These are phyloP conservation scores for Iris pallida DNA, from an alignment of 116 monocot species.

Conservation along the genomic window DNA sequence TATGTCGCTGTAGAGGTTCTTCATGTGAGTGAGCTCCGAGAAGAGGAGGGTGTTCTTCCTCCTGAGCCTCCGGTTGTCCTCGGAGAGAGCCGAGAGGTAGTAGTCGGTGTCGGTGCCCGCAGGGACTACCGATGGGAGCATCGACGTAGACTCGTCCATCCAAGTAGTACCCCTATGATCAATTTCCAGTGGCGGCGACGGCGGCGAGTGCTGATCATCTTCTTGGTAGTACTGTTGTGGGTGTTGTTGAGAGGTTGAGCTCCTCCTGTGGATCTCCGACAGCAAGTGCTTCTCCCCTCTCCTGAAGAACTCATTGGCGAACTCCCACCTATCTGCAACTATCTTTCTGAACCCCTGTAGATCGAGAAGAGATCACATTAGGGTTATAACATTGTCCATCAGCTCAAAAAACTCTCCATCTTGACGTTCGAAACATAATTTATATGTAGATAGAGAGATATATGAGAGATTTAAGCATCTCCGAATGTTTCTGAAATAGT, in stretches of 20 bases:
- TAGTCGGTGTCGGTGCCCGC: constrained; percentile 15
- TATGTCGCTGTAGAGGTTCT: constrained; percentile 89
- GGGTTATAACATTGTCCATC: too few relatives aligned
- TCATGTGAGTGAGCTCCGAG: constrained; percentile 84
- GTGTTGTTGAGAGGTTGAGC: constrained; percentile 48
- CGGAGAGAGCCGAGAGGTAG: constrained; percentile 59
- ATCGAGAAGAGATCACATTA: neutral
- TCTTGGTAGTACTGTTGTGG: constrained; percentile 18
- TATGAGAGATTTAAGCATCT: too few relatives aligned
- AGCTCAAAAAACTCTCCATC: too few relatives aligned
- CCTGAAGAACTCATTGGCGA: constrained; percentile 89
- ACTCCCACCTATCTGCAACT: constrained; percentile 89
- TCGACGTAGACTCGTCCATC: neutral
- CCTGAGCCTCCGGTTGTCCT: constrained; percentile 84
- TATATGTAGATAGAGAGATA: too few relatives aligned
- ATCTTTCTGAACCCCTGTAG: constrained; percentile 86
- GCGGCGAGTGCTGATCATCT: neutral
- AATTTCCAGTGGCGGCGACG: too few relatives aligned
- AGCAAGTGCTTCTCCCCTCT: constrained; percentile 75
- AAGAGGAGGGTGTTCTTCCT: constrained; percentile 62
- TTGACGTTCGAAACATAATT: too few relatives aligned
- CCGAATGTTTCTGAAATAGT: too few relatives aligned
- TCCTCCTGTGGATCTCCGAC: constrained; percentile 76
- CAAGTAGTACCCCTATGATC: neutral
- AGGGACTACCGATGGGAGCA: neutral